Base-by-base conservation (phyloP, 768 basidiomycete species). In the Leccinellum luteum region DNA sequence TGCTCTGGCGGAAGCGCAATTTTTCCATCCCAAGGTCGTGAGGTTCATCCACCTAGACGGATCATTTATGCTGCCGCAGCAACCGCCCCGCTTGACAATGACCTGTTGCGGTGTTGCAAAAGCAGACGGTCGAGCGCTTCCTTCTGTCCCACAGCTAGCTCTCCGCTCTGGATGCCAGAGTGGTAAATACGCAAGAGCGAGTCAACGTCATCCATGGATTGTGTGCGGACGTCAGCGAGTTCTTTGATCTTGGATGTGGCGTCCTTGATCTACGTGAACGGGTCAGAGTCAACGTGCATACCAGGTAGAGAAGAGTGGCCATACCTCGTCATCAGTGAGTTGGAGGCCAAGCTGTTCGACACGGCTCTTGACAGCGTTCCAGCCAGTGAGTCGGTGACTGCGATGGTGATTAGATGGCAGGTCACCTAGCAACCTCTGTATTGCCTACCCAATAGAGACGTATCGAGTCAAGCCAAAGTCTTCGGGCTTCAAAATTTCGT, bases 331-430 rank as follows among this genome's bases (percentile, higher is more conserved):
- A 69, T 99, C 97, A 3, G 85, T 90, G 65, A 99, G 81, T 55
- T 83, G 80, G 57, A 99, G 83, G 58, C 92, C 89, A 48, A 99
- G 85, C 73, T 99, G 97, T 78, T 99, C 97, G 23, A 96, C 97
- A 72, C 97, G 92, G 57, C 91, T 94, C 84, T 98, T 99, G 85
- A 99, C 95, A 43, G 97, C 97, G 73, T 98, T 98, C 97, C 96
- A 99, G 49, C 96, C 96, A 7, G 94, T 98, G 59, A 98, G 80
- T 66, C 94, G 92, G 74, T 97, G 94, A 27, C 92, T 91, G 58
- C 6, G 27, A 55, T 15, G 51, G 35, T 6, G 19, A 32, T 66
- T 19, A 60, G 61, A 58, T 28, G 48, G 31, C 50, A 23, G 34
- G 23, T 41, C 34, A 43, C 4, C 10, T 15, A 6, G 21, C 4